Conservation (phyloP, 257 asterid genomes). For the Dorcoceras hygrometricum region DNA sequence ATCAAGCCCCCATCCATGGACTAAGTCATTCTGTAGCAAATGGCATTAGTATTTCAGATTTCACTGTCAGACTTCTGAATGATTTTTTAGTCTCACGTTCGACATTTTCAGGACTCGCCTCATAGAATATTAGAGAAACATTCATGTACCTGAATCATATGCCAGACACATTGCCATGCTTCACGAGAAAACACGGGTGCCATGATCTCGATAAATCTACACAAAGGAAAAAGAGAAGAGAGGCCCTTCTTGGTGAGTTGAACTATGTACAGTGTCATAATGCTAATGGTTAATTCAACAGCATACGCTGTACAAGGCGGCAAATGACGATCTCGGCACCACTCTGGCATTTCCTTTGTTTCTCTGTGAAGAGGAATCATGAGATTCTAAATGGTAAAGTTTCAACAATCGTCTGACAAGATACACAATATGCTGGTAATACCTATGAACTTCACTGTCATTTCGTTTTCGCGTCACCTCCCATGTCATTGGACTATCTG, state of each 20-base stretch:
- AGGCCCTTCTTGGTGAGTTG: not conserved
- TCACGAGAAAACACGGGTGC: constrained; percentile 94
- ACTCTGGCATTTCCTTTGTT: constrained; percentile 82
- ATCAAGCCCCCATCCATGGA: constrained; percentile 99
- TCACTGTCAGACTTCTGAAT: too few species aligned
- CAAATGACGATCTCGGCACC: constrained; percentile 81
- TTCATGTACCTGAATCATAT: constrained; percentile 75
- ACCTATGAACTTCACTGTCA: constrained; percentile 88
- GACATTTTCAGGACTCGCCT: not conserved
- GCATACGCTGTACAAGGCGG: constrained; percentile 99
- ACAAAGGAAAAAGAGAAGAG: not conserved
- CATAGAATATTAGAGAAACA: constrained; percentile 3
- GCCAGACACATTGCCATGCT: constrained; percentile 98
- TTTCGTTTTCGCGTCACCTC: constrained; percentile 74
- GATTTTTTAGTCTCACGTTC: not conserved
- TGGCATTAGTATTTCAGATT: constrained; percentile 20
- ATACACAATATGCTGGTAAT: constrained; percentile 13
- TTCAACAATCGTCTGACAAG: constrained; percentile 4
- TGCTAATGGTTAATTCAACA: constrained; percentile 5
- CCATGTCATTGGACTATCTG: constrained; percentile 86
- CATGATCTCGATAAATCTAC: constrained; percentile 95
- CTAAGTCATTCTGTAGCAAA: constrained; percentile 77
- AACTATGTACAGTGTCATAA: not conserved
- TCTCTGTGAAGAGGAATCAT: constrained; percentile 55
- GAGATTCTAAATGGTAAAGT: constrained; percentile 21